Conservation (phyloP, 2,329 filamentous ascomycete genomes). For the Hypoxylon sp. region DNA sequence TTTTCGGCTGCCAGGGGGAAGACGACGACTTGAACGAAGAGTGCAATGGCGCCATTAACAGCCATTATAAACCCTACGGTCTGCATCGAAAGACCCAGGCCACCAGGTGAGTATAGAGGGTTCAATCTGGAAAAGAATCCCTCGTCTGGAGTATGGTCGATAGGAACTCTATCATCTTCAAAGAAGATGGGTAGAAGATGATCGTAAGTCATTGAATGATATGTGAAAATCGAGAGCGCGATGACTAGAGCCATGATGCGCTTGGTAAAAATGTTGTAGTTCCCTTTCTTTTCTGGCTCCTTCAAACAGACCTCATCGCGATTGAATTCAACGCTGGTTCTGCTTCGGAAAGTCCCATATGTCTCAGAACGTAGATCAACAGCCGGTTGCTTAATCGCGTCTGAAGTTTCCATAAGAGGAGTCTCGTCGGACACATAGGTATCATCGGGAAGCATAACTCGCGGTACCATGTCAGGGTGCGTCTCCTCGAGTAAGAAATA, state of each 20-base stretch:
- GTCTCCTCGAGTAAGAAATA: conserved; percentile 89
- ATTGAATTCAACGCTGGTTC: conserved; percentile 65
- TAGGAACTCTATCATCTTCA: conserved; percentile 76
- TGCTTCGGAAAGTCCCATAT: conserved; percentile 78
- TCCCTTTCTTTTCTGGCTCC: conserved; percentile 55
- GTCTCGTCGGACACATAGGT: conserved; percentile 75
- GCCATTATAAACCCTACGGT: conserved; percentile 74
- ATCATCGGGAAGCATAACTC: conserved; percentile 62
- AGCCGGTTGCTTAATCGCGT: conserved; percentile 79
- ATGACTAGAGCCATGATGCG: conserved; percentile 82
- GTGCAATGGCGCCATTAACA: conserved; percentile 70
- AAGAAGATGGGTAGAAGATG: conserved; percentile 94
- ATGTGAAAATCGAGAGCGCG: conserved; percentile 91
- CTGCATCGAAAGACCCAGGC: conserved; percentile 73
- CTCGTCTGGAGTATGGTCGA: conserved; percentile 56
- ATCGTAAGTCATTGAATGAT: conserved; percentile 96
- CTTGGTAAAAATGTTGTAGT: conserved; percentile 65
- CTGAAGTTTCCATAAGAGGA: conserved; percentile 81
- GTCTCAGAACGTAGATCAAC: conserved; percentile 83
- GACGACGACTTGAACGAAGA: conserved; percentile 72
- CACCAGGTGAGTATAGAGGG: conserved; percentile 71
- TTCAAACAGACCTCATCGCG: conserved; percentile 52
- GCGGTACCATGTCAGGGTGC: conserved; percentile 83
- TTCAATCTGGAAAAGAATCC: conserved; percentile 54
- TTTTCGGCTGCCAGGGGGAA: conserved; percentile 73